phyloP scores from a whole-genome alignment of 495 filamentous ascomycete genomes.

The Penicillium parvum region DNA sequence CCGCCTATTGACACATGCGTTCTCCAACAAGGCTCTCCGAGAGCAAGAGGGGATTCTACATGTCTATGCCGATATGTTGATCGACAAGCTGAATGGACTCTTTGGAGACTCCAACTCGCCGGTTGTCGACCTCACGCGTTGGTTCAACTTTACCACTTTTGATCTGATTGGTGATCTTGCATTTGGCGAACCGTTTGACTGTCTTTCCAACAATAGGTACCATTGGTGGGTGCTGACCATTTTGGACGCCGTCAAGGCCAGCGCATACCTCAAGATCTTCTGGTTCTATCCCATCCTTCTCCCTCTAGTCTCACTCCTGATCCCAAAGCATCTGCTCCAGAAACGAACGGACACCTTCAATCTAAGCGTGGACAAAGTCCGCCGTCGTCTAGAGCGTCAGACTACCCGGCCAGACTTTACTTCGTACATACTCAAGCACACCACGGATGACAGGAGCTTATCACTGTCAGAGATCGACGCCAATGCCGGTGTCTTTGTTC shows the following conservation, averaged over 20 bases:
- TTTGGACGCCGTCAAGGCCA: conserved; percentile 21
- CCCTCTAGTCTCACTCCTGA: conserved; percentile 19
- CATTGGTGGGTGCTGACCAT: conserved; percentile 45
- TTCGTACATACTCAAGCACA: conserved; percentile 30
- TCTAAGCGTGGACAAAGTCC: conserved; percentile 38
- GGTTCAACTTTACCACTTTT: conserved; percentile 43
- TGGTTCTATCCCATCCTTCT: conserved; percentile 31
- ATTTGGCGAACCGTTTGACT: conserved; percentile 44
- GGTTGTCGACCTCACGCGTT: conserved; percentile 30
- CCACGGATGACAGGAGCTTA: conserved; percentile 25
- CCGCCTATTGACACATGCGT: conserved; percentile 45
- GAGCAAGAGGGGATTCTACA: conserved; percentile 47
- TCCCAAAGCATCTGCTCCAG: conserved; percentile 20
- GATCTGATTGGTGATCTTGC: conserved; percentile 47
- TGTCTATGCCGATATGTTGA: conserved; percentile 36
- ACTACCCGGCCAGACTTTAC: conserved; percentile 35
- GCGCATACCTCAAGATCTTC: conserved; percentile 31
- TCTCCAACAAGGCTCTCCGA: conserved; percentile 43
- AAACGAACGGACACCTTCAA: conserved; percentile 28
- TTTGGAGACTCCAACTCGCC: conserved; percentile 23
- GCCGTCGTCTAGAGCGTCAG: conserved; percentile 30
- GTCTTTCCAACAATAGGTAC: conserved; percentile 40
- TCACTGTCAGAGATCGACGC: conserved; percentile 37
- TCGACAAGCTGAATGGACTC: conserved; percentile 13
- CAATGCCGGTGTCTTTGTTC: conserved; percentile 36